phyloP scores from a whole-genome alignment of 2,329 filamentous ascomycete species.

The Delphinella strobiligena region DNA sequence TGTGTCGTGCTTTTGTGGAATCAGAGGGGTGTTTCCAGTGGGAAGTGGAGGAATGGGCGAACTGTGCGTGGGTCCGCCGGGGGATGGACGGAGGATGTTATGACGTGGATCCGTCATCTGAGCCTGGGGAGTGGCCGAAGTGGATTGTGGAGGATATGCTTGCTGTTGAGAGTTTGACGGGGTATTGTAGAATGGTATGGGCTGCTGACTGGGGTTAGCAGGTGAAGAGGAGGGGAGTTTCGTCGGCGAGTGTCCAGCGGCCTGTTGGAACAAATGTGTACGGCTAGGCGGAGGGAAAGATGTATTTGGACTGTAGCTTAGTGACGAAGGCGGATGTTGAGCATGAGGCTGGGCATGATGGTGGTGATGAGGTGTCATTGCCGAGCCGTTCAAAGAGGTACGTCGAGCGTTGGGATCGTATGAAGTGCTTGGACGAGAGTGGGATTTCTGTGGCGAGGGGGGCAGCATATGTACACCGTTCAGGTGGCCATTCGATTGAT shows the following conservation, averaged over 20 bases:
- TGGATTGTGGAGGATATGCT: background rate
- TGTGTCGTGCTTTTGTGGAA: constrained; percentile 9
- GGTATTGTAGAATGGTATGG: constrained; percentile 1
- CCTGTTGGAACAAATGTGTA: constrained; percentile 7
- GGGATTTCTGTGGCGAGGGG: constrained; percentile 11
- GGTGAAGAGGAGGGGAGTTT: constrained; percentile 19
- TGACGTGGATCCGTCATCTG: constrained; percentile 8
- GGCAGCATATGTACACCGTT: constrained; percentile 12
- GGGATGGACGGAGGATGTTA: constrained; percentile 5
- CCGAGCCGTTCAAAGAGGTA: constrained; percentile 17
- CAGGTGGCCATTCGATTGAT: constrained; percentile 9
- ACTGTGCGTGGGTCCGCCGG: constrained; percentile 2
- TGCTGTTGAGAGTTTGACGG: constrained; percentile 4
- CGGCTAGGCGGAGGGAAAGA: constrained; percentile 17
- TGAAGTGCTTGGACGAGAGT: constrained; percentile 3
- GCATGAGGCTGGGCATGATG: constrained; percentile 8
- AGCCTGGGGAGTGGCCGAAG: constrained; percentile 5
- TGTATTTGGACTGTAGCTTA: constrained; percentile 16
- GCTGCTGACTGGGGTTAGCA: constrained; percentile 2
- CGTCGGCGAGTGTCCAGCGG: constrained; percentile 16
- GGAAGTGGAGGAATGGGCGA: constrained; percentile 6
- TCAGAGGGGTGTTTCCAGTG: constrained; percentile 3
- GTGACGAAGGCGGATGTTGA: constrained; percentile 10
- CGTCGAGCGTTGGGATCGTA: constrained; percentile 6
- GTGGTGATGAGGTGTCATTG: constrained; percentile 9